Percentiles rank a stretch among this genome's conserved stretches.
These are phyloP conservation scores for Mangifera indica DNA, from an alignment of 345 rosid species.

Conservation along the genomic window DNA sequence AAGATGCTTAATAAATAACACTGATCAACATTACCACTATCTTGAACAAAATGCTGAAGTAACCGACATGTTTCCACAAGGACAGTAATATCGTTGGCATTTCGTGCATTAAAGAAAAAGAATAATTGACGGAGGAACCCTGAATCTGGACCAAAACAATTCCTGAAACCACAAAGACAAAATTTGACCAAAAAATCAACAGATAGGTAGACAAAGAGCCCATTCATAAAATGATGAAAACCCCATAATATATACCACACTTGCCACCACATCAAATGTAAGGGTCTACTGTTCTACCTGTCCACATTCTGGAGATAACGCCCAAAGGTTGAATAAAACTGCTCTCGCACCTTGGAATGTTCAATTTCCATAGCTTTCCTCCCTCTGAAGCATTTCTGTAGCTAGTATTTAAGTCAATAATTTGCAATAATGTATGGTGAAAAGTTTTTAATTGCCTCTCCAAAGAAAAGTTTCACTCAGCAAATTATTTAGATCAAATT, in stretches of 20 bases:
- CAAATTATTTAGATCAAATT: background rate
- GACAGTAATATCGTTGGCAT: conserved; percentile 50
- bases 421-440: conserved; percentile 14
- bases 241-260: background rate
- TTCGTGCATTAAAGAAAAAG: conserved; percentile 68
- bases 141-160: conserved; percentile 84
- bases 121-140: conserved; percentile 70
- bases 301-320: conserved; percentile 61
- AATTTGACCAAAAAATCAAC: background rate
- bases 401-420: conserved; percentile 39
- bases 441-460: conserved; percentile 6
- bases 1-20: conserved; percentile 1
- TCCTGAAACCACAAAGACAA: conserved; percentile 46
- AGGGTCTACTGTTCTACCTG: conserved; percentile 44
- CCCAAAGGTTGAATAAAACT: conserved; percentile 64
- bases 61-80: conserved; percentile 69
- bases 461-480: background rate
- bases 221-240: background rate
- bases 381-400: conserved; percentile 98
- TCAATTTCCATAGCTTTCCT: conserved; percentile 66
- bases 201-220: background rate
- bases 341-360: conserved; percentile 59
- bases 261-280: background rate
- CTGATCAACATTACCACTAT: conserved; percentile 44
- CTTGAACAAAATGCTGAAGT: conserved; percentile 50